Percentiles rank a stretch among this genome's conserved stretches.
phyloP scores from a whole-genome alignment of 2,329 filamentous ascomycete species.

The Aspergillus awamori region DNA sequence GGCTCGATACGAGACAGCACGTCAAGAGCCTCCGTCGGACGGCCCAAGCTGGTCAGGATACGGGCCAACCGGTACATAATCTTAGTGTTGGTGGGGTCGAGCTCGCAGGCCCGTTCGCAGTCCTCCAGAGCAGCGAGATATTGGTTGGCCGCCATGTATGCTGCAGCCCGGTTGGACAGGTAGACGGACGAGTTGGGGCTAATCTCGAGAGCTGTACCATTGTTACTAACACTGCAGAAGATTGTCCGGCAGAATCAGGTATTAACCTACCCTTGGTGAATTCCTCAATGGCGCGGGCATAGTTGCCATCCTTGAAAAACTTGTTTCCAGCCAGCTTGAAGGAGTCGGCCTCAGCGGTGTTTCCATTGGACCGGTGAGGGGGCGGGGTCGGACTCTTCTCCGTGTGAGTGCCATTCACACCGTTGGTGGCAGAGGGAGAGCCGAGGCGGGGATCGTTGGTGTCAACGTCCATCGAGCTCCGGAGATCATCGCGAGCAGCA shows the following conservation, averaged over 20 bases:
- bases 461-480: constrained; percentile 77
- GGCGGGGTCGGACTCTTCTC: constrained; percentile 51
- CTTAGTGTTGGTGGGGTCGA: constrained; percentile 85
- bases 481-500: constrained; percentile 44
- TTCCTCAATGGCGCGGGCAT: constrained; percentile 81
- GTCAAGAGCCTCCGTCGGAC: constrained; percentile 81
- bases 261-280: constrained; percentile 81
- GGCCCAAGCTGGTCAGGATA: constrained; percentile 84
- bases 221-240: neutral
- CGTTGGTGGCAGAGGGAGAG: constrained; percentile 55
- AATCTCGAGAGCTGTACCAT: constrained; percentile 73
- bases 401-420: constrained; percentile 35
- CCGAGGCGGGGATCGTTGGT: constrained; percentile 56
- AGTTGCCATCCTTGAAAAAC: constrained; percentile 94
- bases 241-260: neutral
- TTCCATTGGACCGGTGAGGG: constrained; percentile 53
- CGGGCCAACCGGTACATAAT: constrained; percentile 84
- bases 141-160: constrained; percentile 83
- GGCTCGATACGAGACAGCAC: constrained; percentile 81
- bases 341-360: constrained; percentile 76
- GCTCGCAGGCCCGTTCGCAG: constrained; percentile 76
- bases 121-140: constrained; percentile 83
- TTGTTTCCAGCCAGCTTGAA: constrained; percentile 95
- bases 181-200: constrained; percentile 86
- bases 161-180: constrained; percentile 91